Percentiles rank a stretch among this genome's conserved stretches.
Evolutionary conservation across 2,329 filamentous ascomycete genomes (phyloP).

Genomic region (Waltergamsia citrina): DNA sequence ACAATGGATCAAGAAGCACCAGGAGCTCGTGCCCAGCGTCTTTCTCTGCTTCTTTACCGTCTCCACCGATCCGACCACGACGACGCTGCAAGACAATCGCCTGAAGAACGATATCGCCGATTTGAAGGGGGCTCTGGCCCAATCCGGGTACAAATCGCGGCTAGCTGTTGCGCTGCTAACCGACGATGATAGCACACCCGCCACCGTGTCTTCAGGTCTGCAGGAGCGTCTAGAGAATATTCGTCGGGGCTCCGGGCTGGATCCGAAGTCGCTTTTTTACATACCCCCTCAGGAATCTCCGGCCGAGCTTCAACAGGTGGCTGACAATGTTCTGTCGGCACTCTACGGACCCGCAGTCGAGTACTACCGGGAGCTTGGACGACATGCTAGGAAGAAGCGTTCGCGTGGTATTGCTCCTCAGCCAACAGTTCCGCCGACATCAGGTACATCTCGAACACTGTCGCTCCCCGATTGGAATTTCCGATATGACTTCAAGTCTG

Average conservation of each 20-base stretch:
- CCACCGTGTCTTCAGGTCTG: slow-evolving; percentile 51
- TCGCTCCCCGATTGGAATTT: slow-evolving; percentile 84
- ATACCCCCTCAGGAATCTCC: slow-evolving; percentile 64
- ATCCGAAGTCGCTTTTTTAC: slow-evolving; percentile 79
- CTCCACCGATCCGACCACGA: slow-evolving; percentile 60
- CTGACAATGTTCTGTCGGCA: slow-evolving; percentile 61
- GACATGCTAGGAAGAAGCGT: slow-evolving; percentile 82
- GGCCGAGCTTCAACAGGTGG: slow-evolving; percentile 64
- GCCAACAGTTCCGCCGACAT: slow-evolving; percentile 74
- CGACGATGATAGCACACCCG: slow-evolving; percentile 14
- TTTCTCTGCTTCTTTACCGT: slow-evolving; percentile 76
- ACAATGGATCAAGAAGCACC: slow-evolving; percentile 82
- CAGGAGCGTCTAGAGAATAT: slow-evolving; percentile 70
- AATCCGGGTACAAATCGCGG: slow-evolving; percentile 68
- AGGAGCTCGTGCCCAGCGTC: slow-evolving; percentile 70
- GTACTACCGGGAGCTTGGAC: slow-evolving; percentile 90
- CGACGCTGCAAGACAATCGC: slow-evolving; percentile 75
- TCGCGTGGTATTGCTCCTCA: slow-evolving; percentile 68
- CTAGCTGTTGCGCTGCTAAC: slow-evolving; percentile 56
- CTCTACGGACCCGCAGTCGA: slow-evolving; percentile 71
- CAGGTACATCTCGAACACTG: slow-evolving; percentile 77
- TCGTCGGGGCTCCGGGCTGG: slow-evolving; percentile 67
- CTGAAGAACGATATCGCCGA: slow-evolving; percentile 80
- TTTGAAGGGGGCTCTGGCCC: slow-evolving; percentile 56
- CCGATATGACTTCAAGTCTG: slow-evolving; percentile 90